phyloP scores from a whole-genome alignment of 2,329 filamentous ascomycete species.

The Sclerotinia spermophila region DNA sequence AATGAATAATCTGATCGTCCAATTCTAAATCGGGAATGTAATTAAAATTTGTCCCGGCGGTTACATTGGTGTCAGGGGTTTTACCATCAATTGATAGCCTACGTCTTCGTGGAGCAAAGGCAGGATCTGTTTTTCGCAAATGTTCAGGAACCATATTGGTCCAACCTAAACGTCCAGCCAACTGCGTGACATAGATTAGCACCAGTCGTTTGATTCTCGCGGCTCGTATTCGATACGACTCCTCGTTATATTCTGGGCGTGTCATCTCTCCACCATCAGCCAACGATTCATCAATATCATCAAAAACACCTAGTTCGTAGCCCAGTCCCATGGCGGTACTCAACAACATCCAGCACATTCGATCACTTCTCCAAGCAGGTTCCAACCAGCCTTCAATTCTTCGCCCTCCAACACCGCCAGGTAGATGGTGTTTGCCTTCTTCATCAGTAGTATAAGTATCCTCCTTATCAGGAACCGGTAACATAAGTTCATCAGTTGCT shows the following conservation, averaged over 20 bases:
- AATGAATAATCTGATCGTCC: slow-evolving; percentile 71
- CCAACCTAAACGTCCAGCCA: slow-evolving; percentile 87
- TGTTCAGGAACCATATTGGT: slow-evolving; percentile 86
- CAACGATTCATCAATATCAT: slow-evolving; percentile 73
- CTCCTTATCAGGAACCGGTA: slow-evolving; percentile 54
- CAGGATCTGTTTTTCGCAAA: slow-evolving; percentile 55
- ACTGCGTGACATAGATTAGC: slow-evolving; percentile 86
- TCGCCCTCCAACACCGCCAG: slow-evolving; percentile 67
- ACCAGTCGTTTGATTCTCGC: slow-evolving; percentile 81
- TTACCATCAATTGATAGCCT: slow-evolving; percentile 49
- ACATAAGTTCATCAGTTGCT: slow-evolving; percentile 64
- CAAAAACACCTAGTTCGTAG: slow-evolving; percentile 94
- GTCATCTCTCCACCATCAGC: slow-evolving; percentile 56
- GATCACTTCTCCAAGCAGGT: slow-evolving; percentile 88
- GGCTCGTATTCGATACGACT: slow-evolving; percentile 71
- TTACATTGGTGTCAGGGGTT: slow-evolving; percentile 57
- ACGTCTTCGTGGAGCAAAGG: slow-evolving; percentile 45
- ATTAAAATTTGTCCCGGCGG: slow-evolving; percentile 56
- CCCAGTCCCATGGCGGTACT: slow-evolving; percentile 86
- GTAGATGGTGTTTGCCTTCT: slow-evolving; percentile 42
- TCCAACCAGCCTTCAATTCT: slow-evolving; percentile 95
- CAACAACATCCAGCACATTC: slow-evolving; percentile 97
- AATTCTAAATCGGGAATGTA: slow-evolving; percentile 65
- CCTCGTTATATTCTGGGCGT: slow-evolving; percentile 67
- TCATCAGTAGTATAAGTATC: slow-evolving; percentile 45